A percentile compares a stretch with the other conserved stretches of the same genome.
These are phyloP conservation scores for Ascochyta fabae DNA, from an alignment of 2,329 filamentous ascomycete species.

Conservation along the genomic window DNA sequence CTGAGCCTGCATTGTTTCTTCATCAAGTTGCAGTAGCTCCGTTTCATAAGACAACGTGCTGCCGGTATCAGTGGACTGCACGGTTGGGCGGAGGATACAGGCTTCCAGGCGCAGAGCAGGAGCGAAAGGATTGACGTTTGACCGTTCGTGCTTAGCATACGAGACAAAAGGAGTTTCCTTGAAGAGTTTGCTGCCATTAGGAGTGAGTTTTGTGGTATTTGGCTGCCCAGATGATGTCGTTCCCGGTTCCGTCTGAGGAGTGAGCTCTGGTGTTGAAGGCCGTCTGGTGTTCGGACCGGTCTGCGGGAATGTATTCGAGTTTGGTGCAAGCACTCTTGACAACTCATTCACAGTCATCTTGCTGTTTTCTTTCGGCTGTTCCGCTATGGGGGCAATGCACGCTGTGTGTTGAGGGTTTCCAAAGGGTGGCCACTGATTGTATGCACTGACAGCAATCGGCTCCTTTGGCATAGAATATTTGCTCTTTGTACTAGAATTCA, in stretches of 20 bases:
- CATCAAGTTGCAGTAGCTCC: background rate
- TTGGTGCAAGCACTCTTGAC: background rate
- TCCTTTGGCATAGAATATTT: background rate
- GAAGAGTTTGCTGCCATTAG: background rate
- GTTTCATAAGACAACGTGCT: background rate
- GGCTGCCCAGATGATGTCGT: background rate
- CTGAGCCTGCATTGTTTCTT: background rate
- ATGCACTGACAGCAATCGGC: background rate
- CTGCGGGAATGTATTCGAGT: background rate
- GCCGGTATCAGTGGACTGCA: background rate
- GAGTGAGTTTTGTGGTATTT: background rate
- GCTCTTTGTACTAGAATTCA: too few relatives aligned
- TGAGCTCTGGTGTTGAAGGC: background rate
- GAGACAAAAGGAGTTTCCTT: too few relatives aligned
- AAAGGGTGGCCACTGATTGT: background rate
- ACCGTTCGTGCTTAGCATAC: background rate
- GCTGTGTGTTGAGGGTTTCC: background rate
- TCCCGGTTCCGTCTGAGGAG: background rate
- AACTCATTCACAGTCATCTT: too few relatives aligned
- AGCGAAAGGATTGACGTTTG: background rate
- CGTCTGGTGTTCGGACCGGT: background rate
- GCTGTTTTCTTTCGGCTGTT: background rate
- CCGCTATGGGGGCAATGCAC: background rate
- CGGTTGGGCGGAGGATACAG: background rate
- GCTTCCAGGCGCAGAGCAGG: slow-evolving; percentile 2